phyloP scores from a whole-genome alignment of 2,329 filamentous ascomycete species.

The Alternaria solani region DNA sequence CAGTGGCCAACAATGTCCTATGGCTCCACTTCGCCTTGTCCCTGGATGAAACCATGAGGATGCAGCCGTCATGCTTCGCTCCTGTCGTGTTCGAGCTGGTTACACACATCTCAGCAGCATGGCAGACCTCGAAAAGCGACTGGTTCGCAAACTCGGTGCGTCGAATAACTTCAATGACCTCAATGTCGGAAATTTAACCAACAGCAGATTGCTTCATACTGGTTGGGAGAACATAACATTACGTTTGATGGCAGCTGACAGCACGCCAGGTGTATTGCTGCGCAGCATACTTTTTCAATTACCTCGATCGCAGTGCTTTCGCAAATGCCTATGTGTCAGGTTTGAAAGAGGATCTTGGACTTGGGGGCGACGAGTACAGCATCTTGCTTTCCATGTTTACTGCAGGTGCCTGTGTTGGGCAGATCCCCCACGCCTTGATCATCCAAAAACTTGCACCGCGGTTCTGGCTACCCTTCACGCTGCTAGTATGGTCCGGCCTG shows the following conservation, averaged over 20 bases:
- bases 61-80: neutral
- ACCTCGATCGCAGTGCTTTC: slow-evolving; percentile 38
- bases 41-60: neutral
- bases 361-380: slow-evolving; percentile 40
- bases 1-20: slow-evolving; percentile 30
- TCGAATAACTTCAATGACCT: neutral
- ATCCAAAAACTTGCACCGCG: slow-evolving; percentile 39
- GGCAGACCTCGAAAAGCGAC: slow-evolving; percentile 28
- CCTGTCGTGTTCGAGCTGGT: neutral
- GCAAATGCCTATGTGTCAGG: slow-evolving; percentile 44
- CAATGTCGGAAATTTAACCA: neutral
- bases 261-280: slow-evolving; percentile 34
- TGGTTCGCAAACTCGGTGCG: slow-evolving; percentile 39
- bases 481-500: slow-evolving; percentile 39
- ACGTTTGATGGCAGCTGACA: neutral
- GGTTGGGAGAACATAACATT: neutral
- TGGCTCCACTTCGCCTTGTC: slow-evolving; percentile 6
- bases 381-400: slow-evolving; percentile 42
- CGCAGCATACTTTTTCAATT: slow-evolving; percentile 45
- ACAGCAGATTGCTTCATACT: slow-evolving; percentile 36
- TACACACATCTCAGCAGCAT: slow-evolving; percentile 19
- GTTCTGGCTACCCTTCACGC: slow-evolving; percentile 41
- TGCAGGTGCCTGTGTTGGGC: slow-evolving; percentile 38
- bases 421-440: slow-evolving; percentile 41
- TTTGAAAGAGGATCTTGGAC: slow-evolving; percentile 34